A percentile compares a stretch with the other conserved stretches of the same genome.
phyloP scores from a whole-genome alignment of 208 protist species.

The Leishmania lainsoni region DNA sequence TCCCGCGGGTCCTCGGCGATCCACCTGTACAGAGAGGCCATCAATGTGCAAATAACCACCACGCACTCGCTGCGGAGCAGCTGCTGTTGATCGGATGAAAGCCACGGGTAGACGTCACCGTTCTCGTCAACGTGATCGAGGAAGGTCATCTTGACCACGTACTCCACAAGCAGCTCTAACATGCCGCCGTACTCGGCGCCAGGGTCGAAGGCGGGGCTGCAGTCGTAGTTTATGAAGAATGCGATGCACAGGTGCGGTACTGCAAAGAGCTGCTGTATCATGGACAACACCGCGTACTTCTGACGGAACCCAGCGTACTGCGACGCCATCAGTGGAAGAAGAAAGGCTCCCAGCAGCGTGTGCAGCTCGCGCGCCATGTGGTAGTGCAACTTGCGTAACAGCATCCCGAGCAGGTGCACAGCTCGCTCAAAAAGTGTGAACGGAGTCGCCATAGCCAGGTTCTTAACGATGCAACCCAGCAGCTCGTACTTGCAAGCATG shows the following conservation, averaged over 20 bases:
- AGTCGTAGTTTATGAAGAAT: conserved; percentile 90
- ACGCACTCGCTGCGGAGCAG: conserved; percentile 75
- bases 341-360: conserved; percentile 56
- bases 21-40: conserved; percentile 74
- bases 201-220: conserved; percentile 80
- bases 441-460: conserved; percentile 56
- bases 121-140: conserved; percentile 45
- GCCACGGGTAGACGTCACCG: conserved; percentile 42
- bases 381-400: conserved; percentile 78
- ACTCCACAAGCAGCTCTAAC: conserved; percentile 77
- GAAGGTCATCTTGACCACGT: conserved; percentile 71
- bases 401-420: conserved; percentile 52
- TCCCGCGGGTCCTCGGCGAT: conserved; percentile 73
- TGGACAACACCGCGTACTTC: conserved; percentile 77
- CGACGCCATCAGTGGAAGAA: conserved; percentile 68
- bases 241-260: conserved; percentile 73
- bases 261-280: conserved; percentile 67
- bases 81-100: conserved; percentile 80
- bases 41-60: conserved; percentile 58
- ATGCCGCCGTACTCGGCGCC: conserved; percentile 68
- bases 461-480: conserved; percentile 50
- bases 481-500: conserved; percentile 68
- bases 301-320: conserved; percentile 70
- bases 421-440: conserved; percentile 64
- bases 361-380: conserved; percentile 74